Evolutionary conservation across 2,329 filamentous ascomycete genomes (phyloP).

Genomic region (Xylaria sp.): DNA sequence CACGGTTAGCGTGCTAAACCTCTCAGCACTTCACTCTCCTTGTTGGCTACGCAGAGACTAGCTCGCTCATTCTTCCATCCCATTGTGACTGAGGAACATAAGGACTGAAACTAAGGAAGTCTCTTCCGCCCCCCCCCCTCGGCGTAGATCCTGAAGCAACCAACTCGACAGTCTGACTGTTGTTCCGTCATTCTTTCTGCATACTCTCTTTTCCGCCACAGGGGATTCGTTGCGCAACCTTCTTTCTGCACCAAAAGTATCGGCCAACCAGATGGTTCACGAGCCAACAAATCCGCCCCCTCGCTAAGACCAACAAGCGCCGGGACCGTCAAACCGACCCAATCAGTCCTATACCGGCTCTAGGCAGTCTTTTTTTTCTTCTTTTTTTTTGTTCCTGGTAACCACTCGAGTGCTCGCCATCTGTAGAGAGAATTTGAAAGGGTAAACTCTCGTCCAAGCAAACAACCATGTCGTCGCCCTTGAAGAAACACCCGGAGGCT

Average conservation of each 20-base stretch:
- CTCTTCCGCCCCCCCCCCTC: conserved; percentile 40
- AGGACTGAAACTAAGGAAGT: conserved; percentile 31
- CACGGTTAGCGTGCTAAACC: conserved; percentile 21
- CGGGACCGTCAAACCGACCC: conserved; percentile 45
- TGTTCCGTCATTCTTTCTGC: conserved; percentile 27
- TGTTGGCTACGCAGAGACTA: conserved; percentile 19
- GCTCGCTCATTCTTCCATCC: conserved; percentile 19
- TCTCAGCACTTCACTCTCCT: conserved; percentile 13
- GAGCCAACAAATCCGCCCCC: conserved; percentile 38
- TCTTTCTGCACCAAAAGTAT: conserved; percentile 23
- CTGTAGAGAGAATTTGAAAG: neutral
- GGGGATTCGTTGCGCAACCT: conserved; percentile 25
- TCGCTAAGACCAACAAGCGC: conserved; percentile 47
- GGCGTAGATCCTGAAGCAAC: conserved; percentile 13
- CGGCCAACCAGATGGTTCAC: conserved; percentile 38
- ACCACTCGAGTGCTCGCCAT: conserved; percentile 38
- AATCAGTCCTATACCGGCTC: conserved; percentile 43
- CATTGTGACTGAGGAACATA: conserved; percentile 40
- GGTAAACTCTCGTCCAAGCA: conserved; percentile 42
- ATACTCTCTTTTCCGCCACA: conserved; percentile 25
- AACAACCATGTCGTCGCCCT: conserved; percentile 66
- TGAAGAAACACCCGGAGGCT: conserved; percentile 71
- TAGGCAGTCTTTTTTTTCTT: conserved; percentile 16
- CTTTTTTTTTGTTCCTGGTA: conserved; percentile 38
- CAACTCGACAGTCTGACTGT: conserved; percentile 27